phyloP scores from a whole-genome alignment of 139 green algal genomes.

The Trebouxia sp. region DNA sequence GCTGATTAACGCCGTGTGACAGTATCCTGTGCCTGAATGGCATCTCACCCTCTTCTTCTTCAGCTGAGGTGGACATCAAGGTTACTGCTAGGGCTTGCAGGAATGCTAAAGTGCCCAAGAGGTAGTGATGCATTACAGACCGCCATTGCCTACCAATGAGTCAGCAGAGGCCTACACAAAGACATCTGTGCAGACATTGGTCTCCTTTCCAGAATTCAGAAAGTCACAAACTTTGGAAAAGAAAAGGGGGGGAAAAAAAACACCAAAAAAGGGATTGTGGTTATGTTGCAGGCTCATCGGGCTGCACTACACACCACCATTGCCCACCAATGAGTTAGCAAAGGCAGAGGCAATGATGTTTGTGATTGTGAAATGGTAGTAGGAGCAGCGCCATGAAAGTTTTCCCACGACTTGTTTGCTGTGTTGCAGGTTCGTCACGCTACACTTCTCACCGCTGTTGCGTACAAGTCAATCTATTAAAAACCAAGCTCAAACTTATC shows the following conservation, averaged over 20 bases:
- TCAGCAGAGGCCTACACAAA: too few species aligned
- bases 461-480: background rate
- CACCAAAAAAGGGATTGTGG: background rate
- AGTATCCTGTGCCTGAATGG: too few species aligned
- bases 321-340: background rate
- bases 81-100: background rate
- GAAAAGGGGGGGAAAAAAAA: background rate
- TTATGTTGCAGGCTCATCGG: background rate
- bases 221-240: background rate
- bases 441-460: background rate
- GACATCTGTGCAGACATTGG: too few species aligned
- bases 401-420: background rate
- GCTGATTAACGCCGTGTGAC: too few species aligned
- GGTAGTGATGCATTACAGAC: too few species aligned
- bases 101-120: background rate
- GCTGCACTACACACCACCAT: background rate
- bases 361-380: background rate
- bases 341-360: background rate
- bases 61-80: conserved; percentile 1
- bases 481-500: background rate
- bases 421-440: background rate
- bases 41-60: background rate
- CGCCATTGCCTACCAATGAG: too few species aligned
- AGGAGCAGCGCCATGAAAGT: too few species aligned
- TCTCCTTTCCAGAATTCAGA: too few species aligned